Conservation (phyloP, 495 filamentous ascomycete species). For the Polyplosphaeria fusca region DNA sequence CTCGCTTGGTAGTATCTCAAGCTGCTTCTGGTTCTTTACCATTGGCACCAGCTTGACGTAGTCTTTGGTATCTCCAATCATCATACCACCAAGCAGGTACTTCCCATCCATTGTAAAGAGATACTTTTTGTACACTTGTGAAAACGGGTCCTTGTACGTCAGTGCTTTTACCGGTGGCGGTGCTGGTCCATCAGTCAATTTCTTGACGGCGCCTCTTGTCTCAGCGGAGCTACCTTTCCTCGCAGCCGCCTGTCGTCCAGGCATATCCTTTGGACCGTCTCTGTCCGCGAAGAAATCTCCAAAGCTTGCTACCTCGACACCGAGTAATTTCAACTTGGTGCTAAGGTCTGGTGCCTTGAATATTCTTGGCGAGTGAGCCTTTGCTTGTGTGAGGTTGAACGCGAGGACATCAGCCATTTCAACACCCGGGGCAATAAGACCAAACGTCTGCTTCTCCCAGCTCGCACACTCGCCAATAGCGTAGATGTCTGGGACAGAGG, state of each 20-base stretch:
- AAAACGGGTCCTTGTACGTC: conserved; percentile 90
- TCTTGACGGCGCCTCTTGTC: conserved; percentile 46
- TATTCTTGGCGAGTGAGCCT: conserved; percentile 61
- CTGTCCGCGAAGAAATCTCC: conserved; percentile 96
- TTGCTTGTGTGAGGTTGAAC: conserved; percentile 89
- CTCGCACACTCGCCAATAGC: conserved; percentile 94
- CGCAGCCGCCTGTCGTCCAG: conserved; percentile 44
- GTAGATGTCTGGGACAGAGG: conserved; percentile 72
- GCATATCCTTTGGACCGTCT: conserved; percentile 75
- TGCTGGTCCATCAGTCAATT: conserved; percentile 52
- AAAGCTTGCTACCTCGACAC: conserved; percentile 92
- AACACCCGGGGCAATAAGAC: conserved; percentile 88
- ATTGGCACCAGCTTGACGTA: conserved; percentile 94
- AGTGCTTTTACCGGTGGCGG: conserved; percentile 73
- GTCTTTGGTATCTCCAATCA: conserved; percentile 94
- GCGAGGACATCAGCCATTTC: conserved; percentile 96
- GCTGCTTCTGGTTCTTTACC: conserved; percentile 79
- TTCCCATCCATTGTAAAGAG: conserved; percentile 91
- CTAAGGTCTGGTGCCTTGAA: conserved; percentile 89
- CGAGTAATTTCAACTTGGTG: conserved; percentile 90
- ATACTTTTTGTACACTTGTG: conserved; percentile 95
- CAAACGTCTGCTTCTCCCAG: conserved; percentile 91
- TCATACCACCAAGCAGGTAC: conserved; percentile 92
- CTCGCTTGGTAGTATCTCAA: conserved; percentile 80
- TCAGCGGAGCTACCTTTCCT: conserved; percentile 42